These are phyloP conservation scores for Canariomyces notabilis DNA, from an alignment of 2,329 filamentous ascomycete genomes.

Conservation along the genomic window DNA sequence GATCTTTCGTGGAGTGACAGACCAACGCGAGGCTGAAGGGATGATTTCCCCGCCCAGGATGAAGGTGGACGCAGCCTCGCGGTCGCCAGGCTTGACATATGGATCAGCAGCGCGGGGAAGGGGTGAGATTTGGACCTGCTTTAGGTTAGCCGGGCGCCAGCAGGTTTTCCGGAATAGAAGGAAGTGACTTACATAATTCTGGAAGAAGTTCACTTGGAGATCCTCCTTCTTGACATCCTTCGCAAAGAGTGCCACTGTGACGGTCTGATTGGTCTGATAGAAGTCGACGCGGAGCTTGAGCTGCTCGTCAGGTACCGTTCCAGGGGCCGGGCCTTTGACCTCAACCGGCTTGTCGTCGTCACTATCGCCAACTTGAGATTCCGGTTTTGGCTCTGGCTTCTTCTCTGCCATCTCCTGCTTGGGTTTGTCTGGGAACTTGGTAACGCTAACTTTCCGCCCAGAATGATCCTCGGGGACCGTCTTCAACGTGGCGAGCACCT, in stretches of 20 bases:
- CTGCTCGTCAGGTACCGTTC: slow-evolving; percentile 23
- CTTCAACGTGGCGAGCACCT: slow-evolving; percentile 43
- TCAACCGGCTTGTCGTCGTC: slow-evolving; percentile 10
- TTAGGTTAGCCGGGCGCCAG: too few relatives aligned
- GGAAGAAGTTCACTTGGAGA: slow-evolving; percentile 22
- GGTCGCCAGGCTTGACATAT: slow-evolving; percentile 23
- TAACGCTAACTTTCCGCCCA: slow-evolving; percentile 42
- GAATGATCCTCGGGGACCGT: slow-evolving; percentile 40
- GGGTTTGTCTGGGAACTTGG: slow-evolving; percentile 31
- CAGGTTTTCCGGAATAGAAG: too few relatives aligned
- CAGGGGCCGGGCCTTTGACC: slow-evolving; percentile 7
- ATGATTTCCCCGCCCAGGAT: slow-evolving; percentile 26
- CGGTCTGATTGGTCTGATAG: slow-evolving; percentile 36
- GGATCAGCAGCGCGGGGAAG: slow-evolving; percentile 24
- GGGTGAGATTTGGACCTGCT: slow-evolving; percentile 21
- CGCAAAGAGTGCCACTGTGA: slow-evolving; percentile 37
- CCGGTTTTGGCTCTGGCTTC: slow-evolving; percentile 6
- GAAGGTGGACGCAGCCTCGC: slow-evolving; percentile 24
- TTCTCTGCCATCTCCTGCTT: slow-evolving; percentile 25
- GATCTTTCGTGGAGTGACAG: slow-evolving; percentile 31
- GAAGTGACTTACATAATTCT: slow-evolving; percentile 16
- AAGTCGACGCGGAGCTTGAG: slow-evolving; percentile 37
- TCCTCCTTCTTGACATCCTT: slow-evolving; percentile 33
- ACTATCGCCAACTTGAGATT: not conserved
- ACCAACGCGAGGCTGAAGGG: slow-evolving; percentile 20